Base-by-base conservation (phyloP, 176 grass and related monocot species). In the Areca catechu region DNA sequence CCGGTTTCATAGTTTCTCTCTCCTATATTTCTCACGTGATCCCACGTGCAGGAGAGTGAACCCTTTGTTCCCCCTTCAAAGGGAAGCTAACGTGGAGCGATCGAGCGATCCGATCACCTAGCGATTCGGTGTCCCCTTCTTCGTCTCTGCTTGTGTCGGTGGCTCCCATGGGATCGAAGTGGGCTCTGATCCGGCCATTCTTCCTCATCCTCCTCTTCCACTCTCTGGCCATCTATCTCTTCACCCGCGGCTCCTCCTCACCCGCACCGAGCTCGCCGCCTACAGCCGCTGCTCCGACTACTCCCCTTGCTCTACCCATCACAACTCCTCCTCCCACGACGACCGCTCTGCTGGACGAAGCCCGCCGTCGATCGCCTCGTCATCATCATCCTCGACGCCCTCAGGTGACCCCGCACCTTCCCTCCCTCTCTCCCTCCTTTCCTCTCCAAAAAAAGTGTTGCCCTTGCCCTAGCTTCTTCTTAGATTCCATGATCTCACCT, bases 191-290 rank as follows among this genome's bases (percentile, higher is more conserved):
- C 7, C 34, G 34, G 9, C 34, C 24, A 50, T 89, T 90, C 61
- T 18, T 94, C 16, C 72, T 79, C 23, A 58, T 93, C 53, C 80
- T 88, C 28, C 21, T 24, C 14, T 7, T 74, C 23, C 92, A 96
- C 58, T 79, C 77, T 18, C 7, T 77, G 15, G 64, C 74, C 22
- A 60, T 96, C 67, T 96, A 79, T 77, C 77, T 90, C 49, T 96
- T 96, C 77, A 96, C 92, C 48, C 83, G 92, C 3, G 92, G 92
- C n/a, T 97, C 77, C 92, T 97, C 24, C 80, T 97, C 56, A 91
- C 86, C 15, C 80, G 86, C 68, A 91, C 92, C 27, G 92, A 97
- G 80, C 92, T 97, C 53, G 73, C 79, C 64, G 61, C 76, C 58
- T 85, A 80, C 50, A 90, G 86, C 64, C 73, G 75, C 72, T 76